phyloP scores from a whole-genome alignment of 2,329 filamentous ascomycete species.

The Aspergillus sp. region DNA sequence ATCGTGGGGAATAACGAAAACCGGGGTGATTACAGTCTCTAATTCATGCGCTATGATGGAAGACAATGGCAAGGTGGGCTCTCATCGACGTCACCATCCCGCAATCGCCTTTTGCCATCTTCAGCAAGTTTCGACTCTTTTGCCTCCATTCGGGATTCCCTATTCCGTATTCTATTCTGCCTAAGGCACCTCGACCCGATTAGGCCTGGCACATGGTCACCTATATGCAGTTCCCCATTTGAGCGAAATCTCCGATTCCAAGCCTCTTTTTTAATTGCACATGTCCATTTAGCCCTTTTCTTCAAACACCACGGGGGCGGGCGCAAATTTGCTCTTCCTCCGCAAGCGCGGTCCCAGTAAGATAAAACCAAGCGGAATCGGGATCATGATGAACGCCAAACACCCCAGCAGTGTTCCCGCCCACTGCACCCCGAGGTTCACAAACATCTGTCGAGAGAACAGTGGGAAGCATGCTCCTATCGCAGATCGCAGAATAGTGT shows the following conservation, averaged over 20 bases:
- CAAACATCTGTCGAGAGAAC: slow-evolving; percentile 37
- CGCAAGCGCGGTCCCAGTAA: slow-evolving; percentile 29
- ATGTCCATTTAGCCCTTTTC: slow-evolving; percentile 5
- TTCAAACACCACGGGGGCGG: slow-evolving; percentile 13
- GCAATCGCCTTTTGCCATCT: no score
- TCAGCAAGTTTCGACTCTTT: no score
- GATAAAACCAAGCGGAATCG: slow-evolving; percentile 35
- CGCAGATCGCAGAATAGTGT: slow-evolving; percentile 36
- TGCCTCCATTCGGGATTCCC: no score
- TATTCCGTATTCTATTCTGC: no score
- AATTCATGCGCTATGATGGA: no score
- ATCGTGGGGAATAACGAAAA: not conserved
- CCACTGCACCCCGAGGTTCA: slow-evolving; percentile 38
- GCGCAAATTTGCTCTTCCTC: slow-evolving; percentile 27
- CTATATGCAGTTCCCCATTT: no score
- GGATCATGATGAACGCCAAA: slow-evolving; percentile 35
- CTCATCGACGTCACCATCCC: no score
- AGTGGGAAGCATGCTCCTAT: slow-evolving; percentile 36
- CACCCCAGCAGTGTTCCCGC: slow-evolving; percentile 38
- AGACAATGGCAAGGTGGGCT: no score
- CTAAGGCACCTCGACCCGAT: no score
- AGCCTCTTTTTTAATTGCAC: not conserved
- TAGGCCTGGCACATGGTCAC: no score
- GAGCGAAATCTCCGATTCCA: not conserved
- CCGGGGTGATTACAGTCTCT: no score